These are phyloP conservation scores for Castanea sativa DNA, from an alignment of 306 rosid species.

Conservation along the genomic window DNA sequence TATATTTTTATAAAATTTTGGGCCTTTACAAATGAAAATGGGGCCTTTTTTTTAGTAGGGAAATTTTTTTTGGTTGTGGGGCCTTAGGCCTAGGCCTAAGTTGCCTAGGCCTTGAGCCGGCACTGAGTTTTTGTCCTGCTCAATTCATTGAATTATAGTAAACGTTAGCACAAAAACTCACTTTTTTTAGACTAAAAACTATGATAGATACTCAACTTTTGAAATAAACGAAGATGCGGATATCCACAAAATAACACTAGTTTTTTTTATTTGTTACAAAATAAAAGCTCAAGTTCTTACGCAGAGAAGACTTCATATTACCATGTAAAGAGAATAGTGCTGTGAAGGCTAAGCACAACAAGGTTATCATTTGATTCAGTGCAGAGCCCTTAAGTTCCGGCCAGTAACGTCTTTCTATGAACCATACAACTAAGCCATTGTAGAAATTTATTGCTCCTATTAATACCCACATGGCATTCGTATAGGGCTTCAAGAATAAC, in stretches of 20 bases:
- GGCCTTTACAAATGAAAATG: too few relatives aligned
- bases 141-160: neutral
- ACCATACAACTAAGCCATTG: constrained; percentile 52
- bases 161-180: neutral
- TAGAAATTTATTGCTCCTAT: constrained; percentile 29
- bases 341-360: constrained; percentile 42
- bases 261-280: too few relatives aligned
- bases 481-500: constrained; percentile 47
- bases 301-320: constrained; percentile 6
- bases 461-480: constrained; percentile 40
- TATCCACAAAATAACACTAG: neutral
- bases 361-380: constrained; percentile 37
- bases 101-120: too few relatives aligned
- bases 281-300: too few relatives aligned
- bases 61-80: too few relatives aligned
- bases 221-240: neutral
- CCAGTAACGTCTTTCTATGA: constrained; percentile 37
- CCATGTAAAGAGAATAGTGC: constrained; percentile 39
- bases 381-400: constrained; percentile 31
- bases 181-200: neutral
- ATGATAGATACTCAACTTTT: too few relatives aligned
- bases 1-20: too few relatives aligned
- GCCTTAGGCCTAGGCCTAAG: too few relatives aligned
- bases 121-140: constrained; percentile 29
- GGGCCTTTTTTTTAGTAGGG: too few relatives aligned